Evolutionary conservation across 495 filamentous ascomycete genomes (phyloP).

Genomic region (Lasiosphaeria miniovina): DNA sequence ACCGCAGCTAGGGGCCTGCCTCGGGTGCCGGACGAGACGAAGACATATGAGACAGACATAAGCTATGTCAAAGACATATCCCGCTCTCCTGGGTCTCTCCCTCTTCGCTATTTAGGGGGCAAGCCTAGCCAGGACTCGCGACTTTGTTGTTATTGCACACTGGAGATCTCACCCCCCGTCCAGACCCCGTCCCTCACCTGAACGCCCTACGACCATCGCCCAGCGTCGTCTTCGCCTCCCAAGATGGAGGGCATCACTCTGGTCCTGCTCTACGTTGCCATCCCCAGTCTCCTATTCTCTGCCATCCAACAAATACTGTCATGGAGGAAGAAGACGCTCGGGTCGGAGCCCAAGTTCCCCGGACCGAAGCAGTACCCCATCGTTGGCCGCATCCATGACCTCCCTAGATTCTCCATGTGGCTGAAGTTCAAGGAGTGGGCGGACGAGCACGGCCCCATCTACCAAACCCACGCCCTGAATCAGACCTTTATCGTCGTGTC

Average conservation of each 20-base stretch:
- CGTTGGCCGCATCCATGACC: slow-evolving; percentile 49
- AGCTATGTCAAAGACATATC: slow-evolving; percentile 11
- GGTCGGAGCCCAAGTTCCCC: slow-evolving; percentile 31
- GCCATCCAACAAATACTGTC: slow-evolving; percentile 37
- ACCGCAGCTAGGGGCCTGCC: slow-evolving; percentile 11
- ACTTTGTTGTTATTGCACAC: background rate
- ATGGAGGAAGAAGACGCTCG: slow-evolving; percentile 29
- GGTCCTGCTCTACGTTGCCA: slow-evolving; percentile 42
- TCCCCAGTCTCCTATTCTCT: slow-evolving; percentile 43
- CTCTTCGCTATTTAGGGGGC: slow-evolving; percentile 15
- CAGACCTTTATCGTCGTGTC: slow-evolving; percentile 53
- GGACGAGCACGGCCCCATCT: slow-evolving; percentile 53
- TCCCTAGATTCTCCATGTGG: slow-evolving; percentile 50
- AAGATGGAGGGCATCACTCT: slow-evolving; percentile 32
- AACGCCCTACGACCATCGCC: background rate
- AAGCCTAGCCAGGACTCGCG: background rate
- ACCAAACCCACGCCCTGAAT: slow-evolving; percentile 47
- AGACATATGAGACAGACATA: slow-evolving; percentile 13
- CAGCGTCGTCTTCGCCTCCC: background rate
- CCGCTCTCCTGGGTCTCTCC: slow-evolving; percentile 15
- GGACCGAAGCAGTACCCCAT: slow-evolving; percentile 47
- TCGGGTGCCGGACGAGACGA: slow-evolving; percentile 19
- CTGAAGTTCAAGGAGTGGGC: slow-evolving; percentile 58
- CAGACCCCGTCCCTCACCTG: slow-evolving; percentile 6
- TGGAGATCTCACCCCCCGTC: background rate